Conservation (phyloP, 2,329 filamentous ascomycete species). For the Aspergillus caelatus region DNA sequence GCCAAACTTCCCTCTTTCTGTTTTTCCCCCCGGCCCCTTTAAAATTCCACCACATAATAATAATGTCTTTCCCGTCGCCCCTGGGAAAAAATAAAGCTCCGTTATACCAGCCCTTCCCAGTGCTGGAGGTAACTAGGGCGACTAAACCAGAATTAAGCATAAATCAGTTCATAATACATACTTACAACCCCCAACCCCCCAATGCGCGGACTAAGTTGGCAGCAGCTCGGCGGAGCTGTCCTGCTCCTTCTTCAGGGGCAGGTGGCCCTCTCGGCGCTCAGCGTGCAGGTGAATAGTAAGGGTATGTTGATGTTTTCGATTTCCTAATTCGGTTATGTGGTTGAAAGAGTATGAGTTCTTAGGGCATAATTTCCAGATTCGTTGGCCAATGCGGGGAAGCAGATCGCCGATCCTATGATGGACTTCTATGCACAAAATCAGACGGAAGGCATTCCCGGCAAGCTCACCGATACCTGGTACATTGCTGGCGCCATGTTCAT, state of each 20-base stretch:
- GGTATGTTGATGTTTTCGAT: not conserved
- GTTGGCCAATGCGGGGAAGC: constrained; percentile 8
- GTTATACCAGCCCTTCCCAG: not conserved
- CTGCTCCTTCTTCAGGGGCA: constrained; percentile 9
- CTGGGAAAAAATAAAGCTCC: not conserved
- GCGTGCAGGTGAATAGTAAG: constrained; percentile 5
- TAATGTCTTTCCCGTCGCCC: not conserved
- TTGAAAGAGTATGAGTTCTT: not conserved
- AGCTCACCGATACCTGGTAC: constrained; percentile 50
- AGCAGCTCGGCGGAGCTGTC: constrained; percentile 7
- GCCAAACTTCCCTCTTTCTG: not conserved
- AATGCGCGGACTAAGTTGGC: constrained; percentile 5
- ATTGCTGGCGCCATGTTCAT: constrained; percentile 69
- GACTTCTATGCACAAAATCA: constrained; percentile 11
- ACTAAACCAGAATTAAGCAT: not conserved
- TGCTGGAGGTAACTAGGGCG: not conserved
- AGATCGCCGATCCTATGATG: constrained; percentile 13
- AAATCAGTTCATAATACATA: not conserved
- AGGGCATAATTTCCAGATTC: constrained; percentile 7
- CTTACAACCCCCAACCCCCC: not conserved
- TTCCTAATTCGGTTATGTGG: not conserved
- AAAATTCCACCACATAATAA: constrained; percentile 2
- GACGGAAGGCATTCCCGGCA: constrained; percentile 20
- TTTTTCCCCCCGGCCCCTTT: not conserved
- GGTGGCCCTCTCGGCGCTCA: constrained; percentile 7